Percentiles rank a stretch among this genome's conserved stretches.
Evolutionary conservation across 1,284 basidiomycete genomes (phyloP).

Genomic region (Ceratobasidium theobromae): DNA sequence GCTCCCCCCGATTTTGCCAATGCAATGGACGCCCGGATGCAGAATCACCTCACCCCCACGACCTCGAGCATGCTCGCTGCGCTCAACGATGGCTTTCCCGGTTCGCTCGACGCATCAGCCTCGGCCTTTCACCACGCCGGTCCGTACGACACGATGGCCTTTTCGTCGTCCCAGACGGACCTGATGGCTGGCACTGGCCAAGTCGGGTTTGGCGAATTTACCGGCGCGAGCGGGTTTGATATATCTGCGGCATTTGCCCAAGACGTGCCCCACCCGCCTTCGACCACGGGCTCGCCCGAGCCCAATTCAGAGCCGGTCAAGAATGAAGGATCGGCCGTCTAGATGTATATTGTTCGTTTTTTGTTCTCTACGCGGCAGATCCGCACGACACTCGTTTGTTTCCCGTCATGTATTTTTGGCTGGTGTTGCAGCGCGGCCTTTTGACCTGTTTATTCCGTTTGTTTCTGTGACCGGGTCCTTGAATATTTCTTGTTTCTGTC

Average conservation of each 20-base stretch:
- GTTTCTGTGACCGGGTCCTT: conserved; percentile 26
- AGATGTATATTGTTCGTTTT: not conserved
- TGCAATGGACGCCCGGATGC: conserved; percentile 30
- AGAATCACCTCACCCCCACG: conserved; percentile 58
- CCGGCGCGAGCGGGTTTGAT: conserved; percentile 20
- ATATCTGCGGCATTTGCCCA: conserved; percentile 8
- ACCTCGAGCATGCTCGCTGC: conserved; percentile 85
- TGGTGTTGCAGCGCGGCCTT: conserved; percentile 1
- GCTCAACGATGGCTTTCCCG: conserved; percentile 67
- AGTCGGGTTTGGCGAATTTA: conserved; percentile 22
- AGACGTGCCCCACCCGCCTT: conserved; percentile 24
- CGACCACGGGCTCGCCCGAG: conserved; percentile 6
- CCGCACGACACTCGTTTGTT: conserved; percentile 6
- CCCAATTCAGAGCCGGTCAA: conserved; percentile 2
- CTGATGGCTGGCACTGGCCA: conserved; percentile 10
- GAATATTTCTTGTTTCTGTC: not conserved
- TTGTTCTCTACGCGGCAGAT: not conserved
- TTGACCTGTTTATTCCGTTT: conserved; percentile 25
- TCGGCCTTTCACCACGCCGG: conserved; percentile 24
- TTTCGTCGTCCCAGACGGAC: conserved; percentile 22
- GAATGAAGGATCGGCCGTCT: not conserved
- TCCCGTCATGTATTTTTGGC: not conserved
- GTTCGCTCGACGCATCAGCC: conserved; percentile 36
- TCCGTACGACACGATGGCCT: conserved; percentile 29
- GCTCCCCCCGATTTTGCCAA: conserved; percentile 29